These are phyloP conservation scores for Fusarium denticulatum DNA, from an alignment of 2,329 filamentous ascomycete species.

Conservation along the genomic window DNA sequence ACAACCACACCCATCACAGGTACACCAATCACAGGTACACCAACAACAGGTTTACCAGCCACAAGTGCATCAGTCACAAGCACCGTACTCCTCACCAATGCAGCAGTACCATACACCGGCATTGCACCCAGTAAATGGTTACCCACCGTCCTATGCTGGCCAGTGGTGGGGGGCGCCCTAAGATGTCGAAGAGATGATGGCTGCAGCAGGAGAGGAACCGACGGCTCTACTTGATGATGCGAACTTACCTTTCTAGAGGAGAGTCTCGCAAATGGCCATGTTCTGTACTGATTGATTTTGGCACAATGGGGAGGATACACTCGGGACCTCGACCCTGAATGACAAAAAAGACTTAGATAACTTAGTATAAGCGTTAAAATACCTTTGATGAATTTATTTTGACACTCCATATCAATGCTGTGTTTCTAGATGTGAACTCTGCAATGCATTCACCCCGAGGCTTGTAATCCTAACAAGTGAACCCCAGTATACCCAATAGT, in stretches of 20 bases:
- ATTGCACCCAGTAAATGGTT: background rate
- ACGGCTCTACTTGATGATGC: too few relatives aligned
- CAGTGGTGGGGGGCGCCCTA: background rate
- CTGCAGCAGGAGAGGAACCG: too few relatives aligned
- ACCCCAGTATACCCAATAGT: background rate
- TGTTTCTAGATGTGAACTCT: conserved; percentile 15
- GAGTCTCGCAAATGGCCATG: too few relatives aligned
- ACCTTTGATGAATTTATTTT: too few relatives aligned
- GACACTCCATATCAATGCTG: background rate
- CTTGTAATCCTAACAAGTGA: background rate
- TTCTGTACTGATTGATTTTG: too few relatives aligned
- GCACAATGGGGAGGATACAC: background rate
- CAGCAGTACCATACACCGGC: background rate
- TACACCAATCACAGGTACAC: background rate
- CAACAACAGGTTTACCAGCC: background rate
- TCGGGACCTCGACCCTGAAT: background rate
- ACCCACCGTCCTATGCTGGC: background rate
- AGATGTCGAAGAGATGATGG: too few relatives aligned
- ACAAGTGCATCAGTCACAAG: background rate
- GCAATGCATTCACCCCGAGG: background rate
- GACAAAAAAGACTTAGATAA: background rate
- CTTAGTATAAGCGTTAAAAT: too few relatives aligned
- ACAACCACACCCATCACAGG: background rate
- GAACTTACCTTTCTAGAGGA: too few relatives aligned
- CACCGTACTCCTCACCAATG: background rate